A percentile compares a stretch with the other conserved stretches of the same genome.
Conservation (phyloP, 1,139 yeast species). For the Protomyces pachydermus region DNA sequence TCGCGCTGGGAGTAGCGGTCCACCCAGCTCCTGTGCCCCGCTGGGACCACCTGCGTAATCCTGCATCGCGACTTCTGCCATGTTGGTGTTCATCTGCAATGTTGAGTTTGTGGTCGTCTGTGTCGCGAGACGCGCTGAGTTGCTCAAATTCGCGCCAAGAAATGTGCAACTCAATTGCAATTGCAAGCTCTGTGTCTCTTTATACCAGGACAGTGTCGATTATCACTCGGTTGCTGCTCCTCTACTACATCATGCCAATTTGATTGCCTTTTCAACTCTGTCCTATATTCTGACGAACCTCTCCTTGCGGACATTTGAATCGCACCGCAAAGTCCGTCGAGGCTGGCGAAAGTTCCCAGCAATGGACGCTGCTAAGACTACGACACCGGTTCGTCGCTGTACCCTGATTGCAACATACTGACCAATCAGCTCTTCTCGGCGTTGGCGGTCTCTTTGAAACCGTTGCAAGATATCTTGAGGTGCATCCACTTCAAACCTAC, state of each 20-base stretch:
- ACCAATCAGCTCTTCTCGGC: slow-evolving; percentile 15
- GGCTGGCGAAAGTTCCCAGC: too few relatives aligned
- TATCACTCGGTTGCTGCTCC: too few relatives aligned
- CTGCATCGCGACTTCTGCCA: neutral
- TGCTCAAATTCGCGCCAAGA: neutral
- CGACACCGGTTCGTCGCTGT: too few relatives aligned
- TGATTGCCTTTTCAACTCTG: too few relatives aligned
- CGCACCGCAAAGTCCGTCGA: too few relatives aligned
- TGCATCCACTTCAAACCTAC: slow-evolving; percentile 28
- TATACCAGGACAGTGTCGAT: too few relatives aligned
- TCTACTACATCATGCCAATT: too few relatives aligned
- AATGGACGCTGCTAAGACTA: too few relatives aligned
- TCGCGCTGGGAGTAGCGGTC: neutral
- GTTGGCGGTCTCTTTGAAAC: slow-evolving; percentile 23
- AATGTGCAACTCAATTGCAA: neutral
- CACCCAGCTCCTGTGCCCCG: neutral
- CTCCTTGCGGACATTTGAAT: too few relatives aligned
- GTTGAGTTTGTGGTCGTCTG: neutral
- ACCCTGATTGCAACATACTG: neutral
- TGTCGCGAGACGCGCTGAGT: neutral
- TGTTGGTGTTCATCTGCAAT: neutral
- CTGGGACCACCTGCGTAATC: neutral
- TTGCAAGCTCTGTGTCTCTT: too few relatives aligned
- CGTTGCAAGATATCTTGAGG: slow-evolving; percentile 19
- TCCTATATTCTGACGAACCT: too few relatives aligned